Evolutionary conservation across 768 basidiomycete species (phyloP), one percentile per base, ranked within the genome.

Genomic region (Fistulinella prunicolor): DNA sequence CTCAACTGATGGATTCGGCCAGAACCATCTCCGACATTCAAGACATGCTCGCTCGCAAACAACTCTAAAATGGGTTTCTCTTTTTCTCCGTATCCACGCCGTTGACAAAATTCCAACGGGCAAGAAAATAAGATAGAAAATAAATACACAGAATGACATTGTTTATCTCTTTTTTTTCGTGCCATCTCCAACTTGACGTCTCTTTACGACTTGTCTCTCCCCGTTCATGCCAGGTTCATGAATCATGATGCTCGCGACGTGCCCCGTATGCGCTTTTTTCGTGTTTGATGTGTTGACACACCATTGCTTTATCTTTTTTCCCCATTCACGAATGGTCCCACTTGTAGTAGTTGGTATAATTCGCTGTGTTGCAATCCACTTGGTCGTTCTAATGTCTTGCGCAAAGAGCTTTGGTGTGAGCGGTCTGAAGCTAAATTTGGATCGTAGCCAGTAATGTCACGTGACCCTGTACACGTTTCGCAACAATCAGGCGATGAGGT

Each of bases 1-100:
- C 85, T 34, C 78, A 79, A 24, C 74, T 81, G 44, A 70, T 82
- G 49, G 89, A 91, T 43, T 81, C 82, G 28, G 79, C 81, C 22
- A 79, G 86, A 57, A 77, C 76, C 43, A 81, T 92, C 52, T 70
- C 80, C 36, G 89, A 92, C 29, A 80, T 90, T 46, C 86, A 88
- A 66, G 87, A 89, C 17, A 79, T 75, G 55, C 76, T 92, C 55
- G 64, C 44, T 50, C 74, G 78, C 58, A 79, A 79, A 49, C 57
- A 65, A 43, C 47, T 56, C 30, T 63, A 47, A 57, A 47, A 30
- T 10, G n/a, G n/a, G n/a, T 3, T 39, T 46, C 37, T 19, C 36
- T 38, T 23, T 30, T 3, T 30, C n/a, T 36, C 41, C 34, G 46
- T 47, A 38, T 29, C 22, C 36, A 24, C 36, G 1, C 12, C 22